Evolutionary conservation across 2,329 filamentous ascomycete genomes (phyloP), one percentile per base, ranked within the genome.

Genomic region (Scedosporium aurantiacum): DNA sequence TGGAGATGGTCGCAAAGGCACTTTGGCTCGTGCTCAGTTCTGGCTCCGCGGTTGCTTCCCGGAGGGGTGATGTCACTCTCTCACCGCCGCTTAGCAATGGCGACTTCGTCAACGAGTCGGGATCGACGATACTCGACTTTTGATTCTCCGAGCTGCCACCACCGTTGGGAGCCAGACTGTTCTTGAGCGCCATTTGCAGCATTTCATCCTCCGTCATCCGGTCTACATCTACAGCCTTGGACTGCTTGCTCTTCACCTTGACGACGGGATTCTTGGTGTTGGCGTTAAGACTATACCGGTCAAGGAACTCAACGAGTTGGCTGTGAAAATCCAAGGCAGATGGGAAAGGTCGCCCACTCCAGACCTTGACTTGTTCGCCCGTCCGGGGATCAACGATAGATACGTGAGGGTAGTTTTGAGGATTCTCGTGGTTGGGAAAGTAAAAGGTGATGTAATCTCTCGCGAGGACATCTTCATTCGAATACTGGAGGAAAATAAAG

Each of bases 141-240:
- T 10, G 72, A 71, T 8, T 71, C 68, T 68, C 70, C 64, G 68
- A 71, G 70, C 57, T 69, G 50, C 63, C 65, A 41, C 66, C 66
- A 41, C 66, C 66, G 47, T 66, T 66, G 16, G 66, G 70, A 14
- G 85, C 86, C 55, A 97, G 76, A 70, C 92, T 97, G 75, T 95
- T 94, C 71, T 92, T 86, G 70, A 99, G 74, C 0, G 94, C 94
- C 82, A 97, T 86, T 73, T 97, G 89, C 67, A 99, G 78, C 91
- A 96, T 96, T 75, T 99, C 92, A 58, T 97, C 92, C 71, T 99
- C 94, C 0, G 91, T 96, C 87, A 99, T 93, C 45, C 89, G 85
- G 63, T 89, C 88, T 1, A 97, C 83, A 65, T 93, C 90, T 61
- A 89, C 80, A 59, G 83, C 79, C 70, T 87, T 87, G 55, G 83